Conservation (phyloP, 305 asterid species). For the Solanum hybrid region DNA sequence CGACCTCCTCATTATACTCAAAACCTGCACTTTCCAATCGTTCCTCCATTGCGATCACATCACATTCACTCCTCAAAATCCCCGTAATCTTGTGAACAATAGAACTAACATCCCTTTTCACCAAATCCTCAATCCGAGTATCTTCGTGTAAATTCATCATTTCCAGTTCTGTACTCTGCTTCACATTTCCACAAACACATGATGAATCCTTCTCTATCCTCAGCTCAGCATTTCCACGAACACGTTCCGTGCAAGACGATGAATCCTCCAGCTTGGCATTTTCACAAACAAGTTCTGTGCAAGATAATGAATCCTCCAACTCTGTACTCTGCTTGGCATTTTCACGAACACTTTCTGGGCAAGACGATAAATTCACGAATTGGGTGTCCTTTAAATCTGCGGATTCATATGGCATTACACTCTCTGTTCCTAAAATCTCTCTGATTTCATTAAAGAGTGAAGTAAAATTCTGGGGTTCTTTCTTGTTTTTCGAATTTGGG, state of each 20-base stretch:
- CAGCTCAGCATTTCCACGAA: slow-evolving; percentile 57
- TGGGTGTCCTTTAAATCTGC: slow-evolving; percentile 13
- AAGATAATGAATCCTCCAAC: background rate
- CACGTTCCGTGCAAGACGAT: slow-evolving; percentile 8
- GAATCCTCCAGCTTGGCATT: slow-evolving; percentile 34
- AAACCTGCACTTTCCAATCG: slow-evolving; percentile 37
- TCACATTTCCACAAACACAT: slow-evolving; percentile 57
- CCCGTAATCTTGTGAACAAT: slow-evolving; percentile 52
- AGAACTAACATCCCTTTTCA: slow-evolving; percentile 44
- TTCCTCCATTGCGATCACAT: slow-evolving; percentile 45
- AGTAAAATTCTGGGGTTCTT: slow-evolving; percentile 20
- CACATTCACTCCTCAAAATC: slow-evolving; percentile 46
- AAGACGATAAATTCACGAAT: background rate
- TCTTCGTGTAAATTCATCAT: slow-evolving; percentile 2
- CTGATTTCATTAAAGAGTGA: slow-evolving; percentile 65
- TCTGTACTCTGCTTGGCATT: slow-evolving; percentile 29
- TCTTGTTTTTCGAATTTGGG: slow-evolving; percentile 12
- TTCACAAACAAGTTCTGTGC: slow-evolving; percentile 43
- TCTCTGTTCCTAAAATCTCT: slow-evolving; percentile 49
- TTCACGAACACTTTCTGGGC: slow-evolving; percentile 40
- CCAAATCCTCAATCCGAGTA: slow-evolving; percentile 1
- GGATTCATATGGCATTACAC: slow-evolving; percentile 16
- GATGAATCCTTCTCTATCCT: background rate
- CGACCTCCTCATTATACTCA: slow-evolving; percentile 41
- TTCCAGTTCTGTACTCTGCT: slow-evolving; percentile 13